Base-by-base conservation (phyloP, 305 asterid genomes). In the Stenogyne calaminthoides region DNA sequence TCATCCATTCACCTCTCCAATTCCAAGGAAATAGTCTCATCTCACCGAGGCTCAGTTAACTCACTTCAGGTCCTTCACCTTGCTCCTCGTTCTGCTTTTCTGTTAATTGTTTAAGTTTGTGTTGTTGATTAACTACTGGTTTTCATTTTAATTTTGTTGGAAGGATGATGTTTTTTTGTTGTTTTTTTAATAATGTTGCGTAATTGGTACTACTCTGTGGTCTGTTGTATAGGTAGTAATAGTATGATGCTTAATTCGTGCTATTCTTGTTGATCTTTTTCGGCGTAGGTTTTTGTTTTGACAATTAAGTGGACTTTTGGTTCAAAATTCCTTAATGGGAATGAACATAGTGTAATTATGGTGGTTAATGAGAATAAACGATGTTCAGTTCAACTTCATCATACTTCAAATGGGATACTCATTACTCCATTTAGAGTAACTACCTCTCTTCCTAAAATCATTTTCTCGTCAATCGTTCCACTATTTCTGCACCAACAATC, bases 41-140 rank as follows among this genome's bases (percentile, higher is more conserved):
- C 89, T 81, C 99, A 95, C 76, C 97, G 92, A 44, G 98, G 90
- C 76, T 83, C 99, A 64, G 74, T 94, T 77, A 90, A 92, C 81
- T 90, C 99, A 67, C 87, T 94, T 72, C 99, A 95, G 97, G 97
- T 93, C 81, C 70, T 49, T 42, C 64, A 40, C 34, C 32, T 44
- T 27, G 14, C 71, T 61, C 29, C 57, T 64, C 16, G 20, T 19
- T 10, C 44, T 14, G 3, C 4, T 15, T 54, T n/a, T 34, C 16
- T 18, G 0, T 20, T 25, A 1, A 1, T 3, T 70, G 25, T 19
- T 6, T 15, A 0, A 36, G 34, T 11, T 69, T 37, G 14, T 9
- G 27, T 10, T 69, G 40, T n/a, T n/a, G n/a, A n/a, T 73, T 69
- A 14, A 32, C 55, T 16, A 67, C 27, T 19, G 70, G 20, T 64